phyloP scores from a whole-genome alignment of 257 asterid genomes.

The Apocynum venetum region DNA sequence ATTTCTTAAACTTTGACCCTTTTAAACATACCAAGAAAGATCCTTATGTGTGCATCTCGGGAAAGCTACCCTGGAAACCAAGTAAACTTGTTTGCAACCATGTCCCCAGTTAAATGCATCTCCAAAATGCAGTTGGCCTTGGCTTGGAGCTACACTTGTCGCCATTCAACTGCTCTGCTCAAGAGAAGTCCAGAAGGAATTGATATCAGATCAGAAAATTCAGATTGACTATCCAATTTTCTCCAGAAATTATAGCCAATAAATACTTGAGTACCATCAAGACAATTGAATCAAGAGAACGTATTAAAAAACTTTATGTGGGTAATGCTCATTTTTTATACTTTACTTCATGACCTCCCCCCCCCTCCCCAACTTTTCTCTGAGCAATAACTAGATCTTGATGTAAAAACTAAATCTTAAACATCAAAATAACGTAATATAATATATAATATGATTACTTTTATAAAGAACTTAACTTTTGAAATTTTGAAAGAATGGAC shows the following conservation, averaged over 20 bases:
- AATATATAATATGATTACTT: not conserved
- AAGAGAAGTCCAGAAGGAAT: slow-evolving; percentile 4
- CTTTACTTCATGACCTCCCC: not conserved
- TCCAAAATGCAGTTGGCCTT: slow-evolving; percentile 45
- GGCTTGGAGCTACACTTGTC: slow-evolving; percentile 55
- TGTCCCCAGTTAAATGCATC: slow-evolving; percentile 33
- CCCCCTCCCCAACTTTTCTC: not conserved
- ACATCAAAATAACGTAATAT: not conserved
- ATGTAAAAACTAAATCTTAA: not conserved
- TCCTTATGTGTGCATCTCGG: slow-evolving; percentile 44
- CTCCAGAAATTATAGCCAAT: not conserved
- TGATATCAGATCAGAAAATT: not conserved
- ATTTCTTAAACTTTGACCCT: slow-evolving; percentile 1
- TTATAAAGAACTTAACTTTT: not conserved
- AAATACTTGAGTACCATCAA: not conserved
- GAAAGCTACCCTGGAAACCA: slow-evolving; percentile 33
- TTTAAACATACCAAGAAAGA: slow-evolving; percentile 53
- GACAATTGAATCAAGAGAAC: not conserved
- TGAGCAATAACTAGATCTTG: slow-evolving; percentile 11
- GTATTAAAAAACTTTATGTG: not conserved
- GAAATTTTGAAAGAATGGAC: not conserved
- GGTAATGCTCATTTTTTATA: not conserved
- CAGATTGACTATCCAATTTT: not conserved
- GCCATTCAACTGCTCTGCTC: slow-evolving; percentile 56
- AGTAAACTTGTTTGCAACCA: slow-evolving; percentile 42